These are phyloP conservation scores for Coix lacrymajobi DNA, from an alignment of 176 grass and related monocot genomes.

Conservation along the genomic window DNA sequence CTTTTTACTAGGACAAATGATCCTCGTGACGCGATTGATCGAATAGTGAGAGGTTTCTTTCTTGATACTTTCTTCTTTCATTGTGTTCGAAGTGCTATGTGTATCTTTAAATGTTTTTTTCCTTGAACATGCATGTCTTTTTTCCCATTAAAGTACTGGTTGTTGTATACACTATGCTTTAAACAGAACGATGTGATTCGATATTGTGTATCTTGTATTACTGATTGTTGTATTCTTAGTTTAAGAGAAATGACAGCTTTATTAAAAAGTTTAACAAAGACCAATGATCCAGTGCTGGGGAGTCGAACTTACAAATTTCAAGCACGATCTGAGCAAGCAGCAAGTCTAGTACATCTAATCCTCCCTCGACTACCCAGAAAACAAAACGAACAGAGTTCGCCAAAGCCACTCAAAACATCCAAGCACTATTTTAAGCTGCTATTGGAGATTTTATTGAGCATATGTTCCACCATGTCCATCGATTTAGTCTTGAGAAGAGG, in stretches of 20 bases:
- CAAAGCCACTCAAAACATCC: background rate
- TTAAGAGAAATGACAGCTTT: background rate
- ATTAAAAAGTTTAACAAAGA: background rate
- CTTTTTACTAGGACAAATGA: conserved; percentile 73
- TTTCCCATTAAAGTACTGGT: background rate
- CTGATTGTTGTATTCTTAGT: background rate
- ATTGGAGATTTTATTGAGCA: background rate
- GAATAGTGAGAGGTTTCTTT: conserved; percentile 75
- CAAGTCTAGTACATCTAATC: background rate
- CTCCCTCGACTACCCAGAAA: background rate
- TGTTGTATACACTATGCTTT: background rate
- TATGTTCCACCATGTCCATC: background rate
- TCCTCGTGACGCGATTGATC: conserved; percentile 76
- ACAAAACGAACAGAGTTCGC: background rate
- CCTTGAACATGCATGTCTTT: background rate
- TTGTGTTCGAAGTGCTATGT: background rate
- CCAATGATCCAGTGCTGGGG: background rate
- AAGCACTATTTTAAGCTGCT: background rate
- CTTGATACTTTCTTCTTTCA: conserved; percentile 9
- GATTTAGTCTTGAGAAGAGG: background rate
- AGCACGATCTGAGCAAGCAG: background rate
- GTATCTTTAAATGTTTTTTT: background rate
- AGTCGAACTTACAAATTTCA: background rate
- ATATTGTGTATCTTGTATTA: background rate
- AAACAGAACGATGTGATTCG: background rate